Evolutionary conservation across 225 moss, liverwort and hornwort genomes (phyloP), one percentile per base, ranked within the genome.

Genomic region (Takakia lepidozioides): DNA sequence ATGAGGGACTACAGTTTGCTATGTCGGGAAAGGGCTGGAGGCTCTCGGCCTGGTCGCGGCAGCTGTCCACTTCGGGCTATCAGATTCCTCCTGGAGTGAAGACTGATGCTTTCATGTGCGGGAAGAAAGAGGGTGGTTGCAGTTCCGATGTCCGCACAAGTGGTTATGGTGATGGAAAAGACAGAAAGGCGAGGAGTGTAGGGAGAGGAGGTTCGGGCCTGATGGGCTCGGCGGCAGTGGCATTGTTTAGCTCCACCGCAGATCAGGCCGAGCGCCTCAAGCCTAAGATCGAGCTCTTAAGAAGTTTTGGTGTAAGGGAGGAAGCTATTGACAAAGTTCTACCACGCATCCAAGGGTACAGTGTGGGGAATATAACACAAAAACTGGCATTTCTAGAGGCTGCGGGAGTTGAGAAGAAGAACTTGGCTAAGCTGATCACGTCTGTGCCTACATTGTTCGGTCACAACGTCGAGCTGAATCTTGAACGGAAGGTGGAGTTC

Each of bases 401-500:
- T 18, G 24, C 59, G 26, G 64, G 64, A 3, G 46, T 65, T 24
- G 59, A 55, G 38, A 78, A 68, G 57, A 59, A 57, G 38, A 46
- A 54, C 8, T 46, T 70, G 27, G 51, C 58, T 4, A 59, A 70
- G 22, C 61, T 76, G 18, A 37, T 66, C 8, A 61, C 42, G 8
- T 58, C 55, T 9, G 50, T 48, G 49, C 52, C 55, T 32, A 6
- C 44, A 21, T 19, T 56, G 21, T 43, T 56, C 29, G 43, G 56
- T 56, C 56, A 45, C 32, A 56, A 44, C 24, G 34, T 56, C 22
- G 56, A 56, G 14, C 28, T 55, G 47, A 63, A 35, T 30, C n/a
- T 46, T 58, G 44, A 24, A 22, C 35, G 22, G 15, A 76, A 66
- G 44, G 54, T 63, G 50, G 63, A 71, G 6, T 71, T 67, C 23